These are phyloP conservation scores for Vairimorpha necatrix DNA, from an alignment of 371 early-diverging fungal genomes.

Conservation along the genomic window DNA sequence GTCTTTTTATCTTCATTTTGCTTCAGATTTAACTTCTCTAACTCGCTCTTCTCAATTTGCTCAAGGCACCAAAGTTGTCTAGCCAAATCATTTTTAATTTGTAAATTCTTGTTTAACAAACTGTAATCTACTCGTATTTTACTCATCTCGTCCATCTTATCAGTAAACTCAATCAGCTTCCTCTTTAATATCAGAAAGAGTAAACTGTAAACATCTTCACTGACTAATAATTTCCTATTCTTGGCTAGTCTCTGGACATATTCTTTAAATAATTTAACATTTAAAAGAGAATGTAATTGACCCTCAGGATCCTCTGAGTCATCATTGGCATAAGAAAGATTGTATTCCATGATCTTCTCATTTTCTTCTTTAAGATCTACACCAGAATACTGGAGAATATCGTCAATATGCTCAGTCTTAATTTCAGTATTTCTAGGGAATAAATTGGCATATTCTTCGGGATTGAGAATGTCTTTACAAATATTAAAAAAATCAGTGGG, in stretches of 20 bases:
- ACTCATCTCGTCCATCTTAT: conserved; percentile 61
- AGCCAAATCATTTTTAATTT: conserved; percentile 63
- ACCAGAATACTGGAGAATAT: conserved; percentile 65
- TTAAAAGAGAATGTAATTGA: conserved; percentile 55
- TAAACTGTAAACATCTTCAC: conserved; percentile 47
- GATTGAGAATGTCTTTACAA: conserved; percentile 33
- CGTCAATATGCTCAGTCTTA: conserved; percentile 65
- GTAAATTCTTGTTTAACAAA: conserved; percentile 45
- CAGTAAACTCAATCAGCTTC: conserved; percentile 61
- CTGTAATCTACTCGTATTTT: conserved; percentile 57
- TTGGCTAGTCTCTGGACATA: conserved; percentile 54
- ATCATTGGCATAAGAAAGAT: conserved; percentile 34
- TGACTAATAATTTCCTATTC: conserved; percentile 49
- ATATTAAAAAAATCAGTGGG: conserved; percentile 52
- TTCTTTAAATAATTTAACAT: conserved; percentile 58
- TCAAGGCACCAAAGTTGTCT: conserved; percentile 66
- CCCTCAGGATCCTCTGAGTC: conserved; percentile 44
- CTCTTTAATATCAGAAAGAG: conserved; percentile 62
- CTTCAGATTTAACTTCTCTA: conserved; percentile 60
- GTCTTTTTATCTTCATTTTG: conserved; percentile 62
- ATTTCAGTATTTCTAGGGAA: conserved; percentile 55
- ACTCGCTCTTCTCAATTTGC: conserved; percentile 62
- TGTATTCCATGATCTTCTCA: conserved; percentile 59
- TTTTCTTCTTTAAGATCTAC: conserved; percentile 65
- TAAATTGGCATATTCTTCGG: conserved; percentile 37